phyloP scores from a whole-genome alignment of 2,329 filamentous ascomycete genomes.

The Aureobasidium zeae region DNA sequence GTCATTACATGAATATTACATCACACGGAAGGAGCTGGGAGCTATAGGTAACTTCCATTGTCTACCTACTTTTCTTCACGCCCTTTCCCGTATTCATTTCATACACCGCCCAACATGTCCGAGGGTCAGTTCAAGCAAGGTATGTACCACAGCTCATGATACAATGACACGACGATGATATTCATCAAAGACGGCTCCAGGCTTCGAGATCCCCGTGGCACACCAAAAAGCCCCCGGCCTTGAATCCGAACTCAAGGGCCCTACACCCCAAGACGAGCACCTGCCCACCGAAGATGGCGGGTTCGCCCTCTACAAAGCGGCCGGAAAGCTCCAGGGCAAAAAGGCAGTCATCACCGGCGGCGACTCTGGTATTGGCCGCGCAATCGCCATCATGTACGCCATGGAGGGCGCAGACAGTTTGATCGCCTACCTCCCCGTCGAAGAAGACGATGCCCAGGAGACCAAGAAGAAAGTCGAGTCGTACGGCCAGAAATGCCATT shows the following conservation, averaged over 20 bases:
- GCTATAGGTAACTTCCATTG: too few species aligned
- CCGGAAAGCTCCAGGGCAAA: slow-evolving; percentile 65
- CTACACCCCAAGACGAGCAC: slow-evolving; percentile 52
- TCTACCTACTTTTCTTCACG: too few species aligned
- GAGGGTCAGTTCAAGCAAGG: slow-evolving; percentile 15
- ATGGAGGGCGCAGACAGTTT: slow-evolving; percentile 69
- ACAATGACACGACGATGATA: too few species aligned
- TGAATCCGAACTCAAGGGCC: slow-evolving; percentile 34
- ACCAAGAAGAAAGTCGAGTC: slow-evolving; percentile 63
- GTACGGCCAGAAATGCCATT: slow-evolving; percentile 55
- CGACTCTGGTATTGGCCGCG: slow-evolving; percentile 69
- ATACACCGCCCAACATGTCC: slow-evolving; percentile 9
- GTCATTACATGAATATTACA: too few species aligned
- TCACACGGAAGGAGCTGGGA: too few species aligned
- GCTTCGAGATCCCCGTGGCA: slow-evolving; percentile 42
- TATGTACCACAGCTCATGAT: background rate
- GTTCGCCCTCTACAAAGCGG: slow-evolving; percentile 61
- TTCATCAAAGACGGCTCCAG: too few species aligned
- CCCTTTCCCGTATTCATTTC: too few species aligned
- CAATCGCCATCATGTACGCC: slow-evolving; percentile 66
- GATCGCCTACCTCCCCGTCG: slow-evolving; percentile 61
- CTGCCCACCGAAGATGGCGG: slow-evolving; percentile 60
- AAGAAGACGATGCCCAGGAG: slow-evolving; percentile 66
- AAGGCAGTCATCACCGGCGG: slow-evolving; percentile 74
- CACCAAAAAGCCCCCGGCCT: slow-evolving; percentile 44